Evolutionary conservation across 306 rosid genomes (phyloP), one percentile per base, ranked within the genome.

Genomic region (Acacia acuminata): DNA sequence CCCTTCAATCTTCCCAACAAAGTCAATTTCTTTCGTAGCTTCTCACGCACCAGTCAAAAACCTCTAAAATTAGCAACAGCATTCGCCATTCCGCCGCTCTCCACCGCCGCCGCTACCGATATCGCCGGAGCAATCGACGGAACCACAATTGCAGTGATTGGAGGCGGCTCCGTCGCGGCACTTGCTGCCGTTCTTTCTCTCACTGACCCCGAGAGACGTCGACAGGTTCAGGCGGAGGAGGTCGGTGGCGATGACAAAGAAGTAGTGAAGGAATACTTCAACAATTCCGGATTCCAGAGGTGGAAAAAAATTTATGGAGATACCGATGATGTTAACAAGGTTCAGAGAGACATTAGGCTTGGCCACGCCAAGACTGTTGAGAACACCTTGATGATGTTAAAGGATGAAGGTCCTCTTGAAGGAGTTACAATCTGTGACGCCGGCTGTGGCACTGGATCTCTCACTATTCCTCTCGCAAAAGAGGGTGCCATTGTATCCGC

Each of bases 241-340:
- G 97, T 96, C 1, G 99, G 99, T n/a, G 99, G 99, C 1, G 92
- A 67, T 45, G 98, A 96, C 88, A 96, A 92, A 85, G 97, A 96
- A 66, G 99, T 96, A 25, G 99, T 96, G 73, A 90, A 34, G 87
- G 99, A 96, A 55, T 96, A 96, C 86, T 96, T 96, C 87, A 96
- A 96, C 83, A 96, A 92, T 81, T 66, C 92, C 0, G 99, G 98
- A 10, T 96, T 96, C 85, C 94, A 94, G 87, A 84, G 99, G 67
- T 96, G 99, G 98, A 92, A 86, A 90, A 96, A 96, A 85, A 96
- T 96, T 19, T 96, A 96, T 63, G 96, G 99, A 11, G 97, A 93
- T 25, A 92, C 98, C 0, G 98, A 94, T 17, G 99, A 96, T 36
- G 98, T 96, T 53, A 96, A 96, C 85, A 56, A 88, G 27, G 98